Evolutionary conservation across 805 yeast species (phyloP).

Genomic region (Zygosaccharomyces bisporus): DNA sequence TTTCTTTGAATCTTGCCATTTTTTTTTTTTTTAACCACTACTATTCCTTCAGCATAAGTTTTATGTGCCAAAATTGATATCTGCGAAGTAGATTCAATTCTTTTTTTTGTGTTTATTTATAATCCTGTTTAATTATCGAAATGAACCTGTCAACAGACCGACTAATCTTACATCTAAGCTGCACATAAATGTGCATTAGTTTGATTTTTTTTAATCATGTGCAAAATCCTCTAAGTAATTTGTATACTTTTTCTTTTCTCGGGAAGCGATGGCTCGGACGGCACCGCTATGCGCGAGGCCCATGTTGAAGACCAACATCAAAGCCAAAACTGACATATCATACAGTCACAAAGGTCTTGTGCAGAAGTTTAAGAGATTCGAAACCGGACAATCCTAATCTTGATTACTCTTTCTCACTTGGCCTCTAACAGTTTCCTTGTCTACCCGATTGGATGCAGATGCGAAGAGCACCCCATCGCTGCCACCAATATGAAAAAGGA

Average conservation of each 20-base stretch:
- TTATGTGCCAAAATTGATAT: neutral
- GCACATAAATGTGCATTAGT: too few relatives aligned
- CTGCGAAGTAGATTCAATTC: neutral
- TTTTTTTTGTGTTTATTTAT: slow-evolving; percentile 2
- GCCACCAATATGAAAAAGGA: slow-evolving; percentile 5
- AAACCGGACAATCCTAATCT: too few relatives aligned
- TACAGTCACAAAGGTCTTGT: too few relatives aligned
- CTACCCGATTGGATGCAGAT: neutral
- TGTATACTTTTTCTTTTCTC: too few relatives aligned
- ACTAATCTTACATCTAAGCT: too few relatives aligned
- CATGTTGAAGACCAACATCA: too few relatives aligned
- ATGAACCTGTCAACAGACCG: neutral
- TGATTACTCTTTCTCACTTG: neutral
- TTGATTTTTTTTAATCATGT: neutral
- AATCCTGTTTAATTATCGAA: slow-evolving; percentile 1
- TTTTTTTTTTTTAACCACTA: neutral
- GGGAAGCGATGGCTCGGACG: too few relatives aligned
- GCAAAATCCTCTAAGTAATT: too few relatives aligned
- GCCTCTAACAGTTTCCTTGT: neutral
- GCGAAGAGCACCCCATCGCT: slow-evolving; percentile 3
- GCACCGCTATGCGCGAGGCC: too few relatives aligned
- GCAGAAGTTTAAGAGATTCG: too few relatives aligned
- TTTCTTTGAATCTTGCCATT: neutral
- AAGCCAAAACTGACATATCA: too few relatives aligned
- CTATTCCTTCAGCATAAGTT: neutral